A percentile compares a stretch with the other conserved stretches of the same genome.
These are phyloP conservation scores for Mortierella sp. DNA, from an alignment of 371 early-diverging fungal species.

Conservation along the genomic window DNA sequence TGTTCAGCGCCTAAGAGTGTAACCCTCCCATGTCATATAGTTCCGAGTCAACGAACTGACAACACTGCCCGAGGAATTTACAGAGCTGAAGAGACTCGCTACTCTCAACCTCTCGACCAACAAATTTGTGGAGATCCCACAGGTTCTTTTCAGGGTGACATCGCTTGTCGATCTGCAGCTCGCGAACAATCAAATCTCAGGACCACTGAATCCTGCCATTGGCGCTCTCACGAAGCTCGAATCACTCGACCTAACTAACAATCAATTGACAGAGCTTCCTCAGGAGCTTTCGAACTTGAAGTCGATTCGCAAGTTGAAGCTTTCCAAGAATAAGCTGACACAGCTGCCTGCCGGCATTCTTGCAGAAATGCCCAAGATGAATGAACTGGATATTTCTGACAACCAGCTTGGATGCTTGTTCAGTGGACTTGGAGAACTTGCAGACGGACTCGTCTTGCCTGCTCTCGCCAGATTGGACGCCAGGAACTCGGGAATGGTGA, in stretches of 20 bases:
- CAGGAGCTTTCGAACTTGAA: constrained; percentile 58
- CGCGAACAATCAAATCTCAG: constrained; percentile 59
- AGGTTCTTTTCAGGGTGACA: constrained; percentile 51
- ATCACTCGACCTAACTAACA: constrained; percentile 71
- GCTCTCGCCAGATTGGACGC: constrained; percentile 67
- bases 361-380: constrained; percentile 55
- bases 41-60: constrained; percentile 65
- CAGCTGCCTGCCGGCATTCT: constrained; percentile 57
- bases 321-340: constrained; percentile 65
- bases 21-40: no score
- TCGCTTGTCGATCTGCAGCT: constrained; percentile 62
- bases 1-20: no score
- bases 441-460: constrained; percentile 41
- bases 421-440: constrained; percentile 21
- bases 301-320: constrained; percentile 64
- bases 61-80: constrained; percentile 60
- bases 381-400: constrained; percentile 61
- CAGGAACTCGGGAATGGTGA: constrained; percentile 60
- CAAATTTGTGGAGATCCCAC: constrained; percentile 60
- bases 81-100: constrained; percentile 57
- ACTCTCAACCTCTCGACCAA: constrained; percentile 62
- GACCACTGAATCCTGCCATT: constrained; percentile 50
- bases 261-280: constrained; percentile 64
- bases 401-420: constrained; percentile 56
- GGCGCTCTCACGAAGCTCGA: constrained; percentile 56